These are phyloP conservation scores for Escovopsis weberi DNA, from an alignment of 2,329 filamentous ascomycete genomes.

Conservation along the genomic window DNA sequence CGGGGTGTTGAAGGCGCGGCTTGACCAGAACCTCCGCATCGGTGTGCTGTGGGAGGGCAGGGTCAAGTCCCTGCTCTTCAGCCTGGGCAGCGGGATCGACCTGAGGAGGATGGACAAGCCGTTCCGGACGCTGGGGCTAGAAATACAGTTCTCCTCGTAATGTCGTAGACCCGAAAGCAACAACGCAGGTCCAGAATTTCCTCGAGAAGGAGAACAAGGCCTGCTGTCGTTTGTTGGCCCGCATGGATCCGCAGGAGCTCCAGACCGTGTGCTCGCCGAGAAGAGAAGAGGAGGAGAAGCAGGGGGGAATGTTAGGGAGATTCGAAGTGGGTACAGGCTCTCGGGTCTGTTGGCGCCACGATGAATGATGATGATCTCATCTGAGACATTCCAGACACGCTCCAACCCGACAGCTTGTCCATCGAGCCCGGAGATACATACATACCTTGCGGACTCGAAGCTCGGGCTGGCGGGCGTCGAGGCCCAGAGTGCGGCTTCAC, in stretches of 20 bases:
- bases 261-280: background rate
- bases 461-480: too few relatives aligned
- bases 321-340: background rate
- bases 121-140: slow-evolving; percentile 61
- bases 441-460: too few relatives aligned
- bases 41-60: slow-evolving; percentile 86
- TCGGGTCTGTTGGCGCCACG: too few relatives aligned
- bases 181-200: background rate
- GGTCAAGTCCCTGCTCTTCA: slow-evolving; percentile 85
- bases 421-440: too few relatives aligned
- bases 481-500: too few relatives aligned
- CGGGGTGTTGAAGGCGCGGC: slow-evolving; percentile 76
- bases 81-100: slow-evolving; percentile 75
- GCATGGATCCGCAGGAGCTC: background rate
- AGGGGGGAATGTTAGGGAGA: background rate
- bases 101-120: slow-evolving; percentile 61
- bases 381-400: too few relatives aligned
- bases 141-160: slow-evolving; percentile 73
- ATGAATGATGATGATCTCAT: too few relatives aligned
- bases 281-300: background rate
- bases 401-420: too few relatives aligned
- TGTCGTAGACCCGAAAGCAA: background rate
- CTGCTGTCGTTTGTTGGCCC: background rate
- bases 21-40: slow-evolving; percentile 79
- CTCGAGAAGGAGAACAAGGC: background rate